These are phyloP conservation scores for Teratosphaeria gauchensis DNA, from an alignment of 2,329 filamentous ascomycete genomes.

Conservation along the genomic window DNA sequence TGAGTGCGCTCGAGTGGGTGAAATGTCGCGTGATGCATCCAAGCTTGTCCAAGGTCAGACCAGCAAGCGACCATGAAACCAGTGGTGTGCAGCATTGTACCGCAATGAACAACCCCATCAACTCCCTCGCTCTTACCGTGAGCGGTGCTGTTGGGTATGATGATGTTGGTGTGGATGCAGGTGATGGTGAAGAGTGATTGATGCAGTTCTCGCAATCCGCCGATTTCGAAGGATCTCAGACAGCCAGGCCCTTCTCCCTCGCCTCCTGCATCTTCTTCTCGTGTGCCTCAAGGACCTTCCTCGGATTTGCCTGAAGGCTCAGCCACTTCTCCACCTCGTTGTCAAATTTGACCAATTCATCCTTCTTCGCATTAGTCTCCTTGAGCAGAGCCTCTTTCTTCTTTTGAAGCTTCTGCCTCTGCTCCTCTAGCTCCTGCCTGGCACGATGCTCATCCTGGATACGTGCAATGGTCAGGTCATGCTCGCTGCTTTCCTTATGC, in stretches of 20 bases:
- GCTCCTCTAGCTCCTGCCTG: conserved; percentile 74
- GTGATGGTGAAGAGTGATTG: background rate
- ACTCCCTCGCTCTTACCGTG: background rate
- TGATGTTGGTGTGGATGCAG: background rate
- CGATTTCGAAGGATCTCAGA: background rate
- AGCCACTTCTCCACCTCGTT: conserved; percentile 63
- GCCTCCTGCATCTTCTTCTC: conserved; percentile 9
- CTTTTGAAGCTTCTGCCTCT: conserved; percentile 54
- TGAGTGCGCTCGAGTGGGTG: background rate
- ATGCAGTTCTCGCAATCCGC: background rate
- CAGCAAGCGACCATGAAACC: background rate
- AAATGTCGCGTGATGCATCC: background rate
- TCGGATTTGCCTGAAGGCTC: conserved; percentile 15
- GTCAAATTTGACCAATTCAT: conserved; percentile 83
- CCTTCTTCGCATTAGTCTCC: conserved; percentile 85
- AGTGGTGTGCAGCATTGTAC: background rate
- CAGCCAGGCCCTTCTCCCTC: conserved; percentile 4
- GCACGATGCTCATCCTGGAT: conserved; percentile 86
- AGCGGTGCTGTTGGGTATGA: background rate
- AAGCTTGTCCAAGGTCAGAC: background rate
- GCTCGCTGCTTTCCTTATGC: conserved; percentile 60
- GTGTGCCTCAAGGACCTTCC: conserved; percentile 20
- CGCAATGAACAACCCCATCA: background rate
- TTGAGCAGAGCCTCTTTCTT: conserved; percentile 60
- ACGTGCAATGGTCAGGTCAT: conserved; percentile 75